Evolutionary conservation across 371 early-diverging fungal species (phyloP).

Genomic region (Mucor piriformis): DNA sequence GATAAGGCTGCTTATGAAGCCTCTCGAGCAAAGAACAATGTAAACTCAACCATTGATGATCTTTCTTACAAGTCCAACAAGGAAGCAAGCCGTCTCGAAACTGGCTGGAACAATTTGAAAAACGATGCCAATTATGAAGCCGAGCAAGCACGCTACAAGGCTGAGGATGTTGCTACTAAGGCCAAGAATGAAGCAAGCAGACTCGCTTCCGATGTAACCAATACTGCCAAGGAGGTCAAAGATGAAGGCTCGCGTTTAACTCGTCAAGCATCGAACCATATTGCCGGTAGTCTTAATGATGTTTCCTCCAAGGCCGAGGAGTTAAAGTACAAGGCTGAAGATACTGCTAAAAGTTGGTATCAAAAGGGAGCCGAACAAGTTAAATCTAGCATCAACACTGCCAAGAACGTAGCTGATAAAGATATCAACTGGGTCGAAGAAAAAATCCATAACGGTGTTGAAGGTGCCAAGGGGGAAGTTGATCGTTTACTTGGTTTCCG

Average conservation of each 20-base stretch:
- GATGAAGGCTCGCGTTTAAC: constrained; percentile 7
- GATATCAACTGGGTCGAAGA: constrained; percentile 23
- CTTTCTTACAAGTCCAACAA: constrained; percentile 5
- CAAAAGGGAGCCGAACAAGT: constrained; percentile 21
- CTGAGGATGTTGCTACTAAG: constrained; percentile 10
- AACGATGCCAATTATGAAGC: constrained; percentile 15
- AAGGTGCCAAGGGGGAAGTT: constrained; percentile 21
- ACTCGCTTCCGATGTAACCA: not conserved
- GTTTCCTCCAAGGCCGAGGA: constrained; percentile 1
- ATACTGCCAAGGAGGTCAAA: constrained; percentile 5
- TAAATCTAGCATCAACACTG: constrained; percentile 1
- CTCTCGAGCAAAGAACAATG: constrained; percentile 9
- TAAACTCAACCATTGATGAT: not conserved
- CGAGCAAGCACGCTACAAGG: constrained; percentile 3
- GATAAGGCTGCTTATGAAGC: constrained; percentile 13
- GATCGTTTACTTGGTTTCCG: constrained; percentile 4
- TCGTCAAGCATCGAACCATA: constrained; percentile 7
- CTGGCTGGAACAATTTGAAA: constrained; percentile 17
- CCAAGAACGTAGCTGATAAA: constrained; percentile 14
- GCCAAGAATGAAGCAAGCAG: constrained; percentile 19
- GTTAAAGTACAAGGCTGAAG: constrained; percentile 14
- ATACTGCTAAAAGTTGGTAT: constrained; percentile 22
- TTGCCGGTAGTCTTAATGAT: constrained; percentile 3
- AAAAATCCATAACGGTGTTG: constrained; percentile 15
- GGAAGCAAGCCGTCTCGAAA: constrained; percentile 10